phyloP scores from a whole-genome alignment of 306 rosid species.

The Aeschynomene evenia region DNA sequence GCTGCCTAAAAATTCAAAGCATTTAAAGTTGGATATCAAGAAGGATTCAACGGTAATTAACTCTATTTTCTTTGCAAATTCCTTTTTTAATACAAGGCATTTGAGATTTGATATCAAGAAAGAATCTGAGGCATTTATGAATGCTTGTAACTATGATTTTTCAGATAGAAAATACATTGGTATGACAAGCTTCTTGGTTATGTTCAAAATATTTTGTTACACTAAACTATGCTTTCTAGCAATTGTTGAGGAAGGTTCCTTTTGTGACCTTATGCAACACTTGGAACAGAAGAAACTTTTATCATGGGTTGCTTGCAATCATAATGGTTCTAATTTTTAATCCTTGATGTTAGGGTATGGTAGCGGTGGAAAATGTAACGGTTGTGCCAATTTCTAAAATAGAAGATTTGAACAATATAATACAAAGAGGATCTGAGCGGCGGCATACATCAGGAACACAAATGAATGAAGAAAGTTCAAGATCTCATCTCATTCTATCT shows the following conservation, averaged over 20 bases:
- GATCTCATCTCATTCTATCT: constrained; percentile 93
- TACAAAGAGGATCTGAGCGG: constrained; percentile 77
- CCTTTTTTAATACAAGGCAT: not conserved
- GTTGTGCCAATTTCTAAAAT: constrained; percentile 63
- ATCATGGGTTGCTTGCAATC: not conserved
- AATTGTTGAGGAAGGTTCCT: not conserved
- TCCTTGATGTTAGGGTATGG: constrained; percentile 80
- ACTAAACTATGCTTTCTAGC: constrained; percentile 10
- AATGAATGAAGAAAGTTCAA: constrained; percentile 94
- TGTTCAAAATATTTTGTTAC: not conserved
- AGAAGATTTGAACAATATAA: constrained; percentile 68
- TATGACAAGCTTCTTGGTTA: not conserved
- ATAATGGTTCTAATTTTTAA: constrained; percentile 5
- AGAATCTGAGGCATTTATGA: constrained; percentile 3
- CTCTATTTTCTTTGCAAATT: not conserved
- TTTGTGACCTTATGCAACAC: not conserved
- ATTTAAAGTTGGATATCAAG: constrained; percentile 66
- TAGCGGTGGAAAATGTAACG: constrained; percentile 74
- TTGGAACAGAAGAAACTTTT: not conserved
- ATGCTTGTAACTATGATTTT: constrained; percentile 13
- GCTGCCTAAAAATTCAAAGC: constrained; percentile 67
- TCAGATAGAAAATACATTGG: not conserved
- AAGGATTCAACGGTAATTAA: constrained; percentile 70
- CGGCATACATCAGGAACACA: constrained; percentile 81
- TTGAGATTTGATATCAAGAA: constrained; percentile 1